Evolutionary conservation across 2,329 filamentous ascomycete genomes (phyloP).

Genomic region (Nemania bipapillata): DNA sequence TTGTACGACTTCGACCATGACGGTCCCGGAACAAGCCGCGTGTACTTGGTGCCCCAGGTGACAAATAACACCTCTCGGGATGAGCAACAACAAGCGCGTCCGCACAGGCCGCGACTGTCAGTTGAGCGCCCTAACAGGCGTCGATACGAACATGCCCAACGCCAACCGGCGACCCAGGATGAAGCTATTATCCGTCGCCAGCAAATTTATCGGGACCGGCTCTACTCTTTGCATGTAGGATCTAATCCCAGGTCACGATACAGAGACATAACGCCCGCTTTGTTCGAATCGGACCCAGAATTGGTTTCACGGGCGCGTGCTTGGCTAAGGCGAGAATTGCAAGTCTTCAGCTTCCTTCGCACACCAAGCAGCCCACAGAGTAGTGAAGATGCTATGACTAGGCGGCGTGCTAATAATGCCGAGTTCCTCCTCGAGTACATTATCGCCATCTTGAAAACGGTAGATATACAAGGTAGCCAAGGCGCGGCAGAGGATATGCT

Average conservation of each 20-base stretch:
- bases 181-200: conserved; percentile 68
- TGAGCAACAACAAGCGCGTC: conserved; percentile 25
- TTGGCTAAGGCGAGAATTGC: conserved; percentile 85
- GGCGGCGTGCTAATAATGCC: conserved; percentile 71
- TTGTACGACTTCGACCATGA: conserved; percentile 70
- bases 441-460: conserved; percentile 81
- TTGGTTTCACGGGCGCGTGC: conserved; percentile 80
- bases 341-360: conserved; percentile 80
- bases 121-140: conserved; percentile 22
- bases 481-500: conserved; percentile 84
- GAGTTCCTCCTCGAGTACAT: conserved; percentile 90
- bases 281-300: conserved; percentile 71
- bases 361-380: conserved; percentile 43
- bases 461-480: conserved; percentile 81
- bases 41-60: conserved; percentile 63
- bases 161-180: conserved; percentile 39
- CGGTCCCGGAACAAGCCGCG: conserved; percentile 62
- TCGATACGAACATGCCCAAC: conserved; percentile 29
- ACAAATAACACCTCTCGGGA: conserved; percentile 24
- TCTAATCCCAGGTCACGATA: conserved; percentile 82
- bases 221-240: conserved; percentile 84
- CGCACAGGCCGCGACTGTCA: not conserved
- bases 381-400: conserved; percentile 43
- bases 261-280: conserved; percentile 74
- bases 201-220: conserved; percentile 75